These are phyloP conservation scores for Creolimax fragrantissima DNA, from an alignment of 78 protist species.

Conservation along the genomic window DNA sequence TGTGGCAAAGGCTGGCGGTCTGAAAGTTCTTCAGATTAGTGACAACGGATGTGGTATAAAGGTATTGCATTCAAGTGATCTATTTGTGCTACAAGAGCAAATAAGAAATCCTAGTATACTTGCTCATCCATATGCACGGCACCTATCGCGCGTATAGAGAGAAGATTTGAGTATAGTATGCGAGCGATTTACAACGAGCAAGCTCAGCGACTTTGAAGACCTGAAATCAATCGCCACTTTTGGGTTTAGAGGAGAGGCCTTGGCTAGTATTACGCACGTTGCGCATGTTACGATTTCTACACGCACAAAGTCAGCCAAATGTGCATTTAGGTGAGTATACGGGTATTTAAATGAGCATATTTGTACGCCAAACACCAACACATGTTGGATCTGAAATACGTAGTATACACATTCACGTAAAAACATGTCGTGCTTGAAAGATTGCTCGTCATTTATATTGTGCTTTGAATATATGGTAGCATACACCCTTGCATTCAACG, in stretches of 20 bases:
- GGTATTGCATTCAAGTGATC: constrained; percentile 17
- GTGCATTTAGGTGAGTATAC: constrained; percentile 49
- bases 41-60: constrained; percentile 89
- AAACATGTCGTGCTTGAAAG: too few species aligned
- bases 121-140: neutral
- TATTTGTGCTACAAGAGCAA: neutral
- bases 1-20: constrained; percentile 70
- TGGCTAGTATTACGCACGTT: constrained; percentile 87
- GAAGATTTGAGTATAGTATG: constrained; percentile 84
- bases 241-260: constrained; percentile 92
- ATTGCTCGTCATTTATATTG: too few species aligned
- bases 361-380: neutral
- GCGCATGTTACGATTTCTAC: constrained; percentile 82
- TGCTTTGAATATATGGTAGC: too few species aligned
- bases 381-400: neutral
- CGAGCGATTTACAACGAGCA: constrained; percentile 84
- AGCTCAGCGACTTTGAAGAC: constrained; percentile 76
- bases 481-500: too few species aligned
- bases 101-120: neutral
- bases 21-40: constrained; percentile 66
- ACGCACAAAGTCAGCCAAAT: constrained; percentile 37
- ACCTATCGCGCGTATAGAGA: neutral
- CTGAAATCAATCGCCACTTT: constrained; percentile 57
- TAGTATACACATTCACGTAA: too few species aligned
- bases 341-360: neutral